Evolutionary conservation across 1,284 basidiomycete genomes (phyloP).

Genomic region (Hemileia vastatrix): DNA sequence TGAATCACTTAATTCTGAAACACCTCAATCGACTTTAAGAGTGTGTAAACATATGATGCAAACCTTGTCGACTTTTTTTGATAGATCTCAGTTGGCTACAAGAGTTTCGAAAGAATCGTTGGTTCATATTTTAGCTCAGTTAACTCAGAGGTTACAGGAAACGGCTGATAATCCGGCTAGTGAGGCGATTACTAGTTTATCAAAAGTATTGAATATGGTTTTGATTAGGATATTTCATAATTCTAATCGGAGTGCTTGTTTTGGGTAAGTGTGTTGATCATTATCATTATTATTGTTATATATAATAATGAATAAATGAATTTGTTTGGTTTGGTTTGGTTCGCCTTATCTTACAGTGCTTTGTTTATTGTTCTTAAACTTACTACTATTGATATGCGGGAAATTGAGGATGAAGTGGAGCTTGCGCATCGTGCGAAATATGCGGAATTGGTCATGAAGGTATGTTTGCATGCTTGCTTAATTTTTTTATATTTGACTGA

Average conservation of each 20-base stretch:
- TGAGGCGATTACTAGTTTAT: conserved; percentile 50
- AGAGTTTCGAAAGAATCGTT: conserved; percentile 69
- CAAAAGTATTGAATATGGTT: conserved; percentile 96
- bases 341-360: conserved; percentile 48
- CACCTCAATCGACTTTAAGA: conserved; percentile 63
- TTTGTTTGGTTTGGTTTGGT: background rate
- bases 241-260: conserved; percentile 79
- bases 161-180: conserved; percentile 56
- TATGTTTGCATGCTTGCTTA: conserved; percentile 5
- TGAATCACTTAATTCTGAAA: conserved; percentile 56
- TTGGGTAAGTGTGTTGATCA: conserved; percentile 70
- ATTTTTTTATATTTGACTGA: background rate
- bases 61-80: conserved; percentile 81
- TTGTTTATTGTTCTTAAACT: conserved; percentile 74
- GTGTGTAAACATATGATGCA: conserved; percentile 93
- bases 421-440: conserved; percentile 57
- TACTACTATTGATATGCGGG: conserved; percentile 75
- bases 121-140: conserved; percentile 68
- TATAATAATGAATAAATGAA: background rate
- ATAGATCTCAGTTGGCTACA: conserved; percentile 68
- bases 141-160: conserved; percentile 78
- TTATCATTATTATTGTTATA: background rate
- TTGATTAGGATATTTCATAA: conserved; percentile 86
- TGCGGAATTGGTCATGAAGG: conserved; percentile 86
- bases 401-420: conserved; percentile 40